Conservation (phyloP, 768 basidiomycete species). For the Lentinula sp. region DNA sequence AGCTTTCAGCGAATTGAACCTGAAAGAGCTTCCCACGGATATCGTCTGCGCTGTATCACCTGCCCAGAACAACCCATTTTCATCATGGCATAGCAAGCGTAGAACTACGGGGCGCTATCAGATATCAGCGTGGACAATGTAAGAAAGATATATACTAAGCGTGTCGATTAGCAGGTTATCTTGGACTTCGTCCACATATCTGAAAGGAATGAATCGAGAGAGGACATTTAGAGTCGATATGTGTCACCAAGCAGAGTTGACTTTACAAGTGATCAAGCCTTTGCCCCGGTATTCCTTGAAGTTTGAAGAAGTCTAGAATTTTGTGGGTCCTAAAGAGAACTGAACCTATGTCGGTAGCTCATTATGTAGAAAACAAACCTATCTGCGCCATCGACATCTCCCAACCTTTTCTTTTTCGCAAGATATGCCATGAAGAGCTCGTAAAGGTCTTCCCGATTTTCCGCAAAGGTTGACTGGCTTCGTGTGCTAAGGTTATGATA, state of each 20-base stretch:
- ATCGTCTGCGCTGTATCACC: constrained; percentile 81
- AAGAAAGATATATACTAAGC: constrained; percentile 31
- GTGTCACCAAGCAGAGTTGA: no score
- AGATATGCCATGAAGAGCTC: constrained; percentile 47
- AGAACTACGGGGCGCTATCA: constrained; percentile 37
- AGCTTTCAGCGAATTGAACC: constrained; percentile 66
- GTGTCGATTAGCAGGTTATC: constrained; percentile 67
- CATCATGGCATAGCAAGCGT: constrained; percentile 54
- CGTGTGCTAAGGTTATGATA: constrained; percentile 49
- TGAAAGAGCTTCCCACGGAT: constrained; percentile 64
- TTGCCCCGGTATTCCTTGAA: constrained; percentile 27
- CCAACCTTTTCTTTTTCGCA: constrained; percentile 32
- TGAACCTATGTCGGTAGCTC: background rate
- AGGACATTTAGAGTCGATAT: background rate
- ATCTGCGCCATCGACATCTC: constrained; percentile 55
- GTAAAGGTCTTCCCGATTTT: constrained; percentile 42
- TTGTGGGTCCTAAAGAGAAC: constrained; percentile 38
- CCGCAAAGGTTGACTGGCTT: constrained; percentile 48
- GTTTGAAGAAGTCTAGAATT: constrained; percentile 31
- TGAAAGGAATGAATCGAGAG: constrained; percentile 14
- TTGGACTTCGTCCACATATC: constrained; percentile 73
- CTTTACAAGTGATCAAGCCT: constrained; percentile 53
- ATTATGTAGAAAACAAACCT: constrained; percentile 27
- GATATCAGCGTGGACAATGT: background rate
- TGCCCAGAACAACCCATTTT: constrained; percentile 69